Base-by-base conservation (phyloP, 306 rosid species). In the Mimosa bimucronata region DNA sequence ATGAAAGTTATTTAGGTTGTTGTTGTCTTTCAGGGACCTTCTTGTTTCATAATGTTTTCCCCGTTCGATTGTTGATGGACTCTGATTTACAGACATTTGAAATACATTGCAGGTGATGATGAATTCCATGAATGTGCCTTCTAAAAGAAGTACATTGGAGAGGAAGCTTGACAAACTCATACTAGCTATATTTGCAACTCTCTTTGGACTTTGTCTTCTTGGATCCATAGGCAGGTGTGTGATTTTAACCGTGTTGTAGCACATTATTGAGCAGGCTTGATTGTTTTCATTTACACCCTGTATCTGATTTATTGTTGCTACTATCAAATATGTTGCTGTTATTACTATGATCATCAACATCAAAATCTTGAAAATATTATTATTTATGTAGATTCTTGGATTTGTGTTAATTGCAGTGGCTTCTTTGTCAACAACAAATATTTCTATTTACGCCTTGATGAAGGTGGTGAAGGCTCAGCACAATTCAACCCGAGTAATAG, bases 51-150 rank as follows among this genome's bases (percentile, higher is more conserved):
- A 13, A 23, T 23, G 30, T 55, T 55, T 55, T 21, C 28, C 13
- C 4, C 10, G 14, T 23, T 57, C 21, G 65, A 55, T 23, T 25
- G 31, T 23, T 58, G 28, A 23, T 58, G 65, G 16, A 25, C 29
- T 25, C 70, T 65, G 28, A 40, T 77, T 83, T 42, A 58, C 73
- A 9, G 81, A 71, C 42, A 9, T 72, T 84, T 79, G 71, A 65
- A 76, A 77, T 68, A 68, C 74, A 74, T 85, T 87, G 85, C 87
- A 95, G 98, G 98, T 95, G 82, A 95, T 92, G 98, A 95, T 95
- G 98, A 95, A 95, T 86, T 74, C 98, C 76, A 95, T 92, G 97
- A 93, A 91, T 83, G 98, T 95, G 84, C 97, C 98, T 85, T 95
- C 98, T 78, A 95, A 95, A 91, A 89, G 98, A 89, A 95, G 98